Evolutionary conservation across 306 rosid species (phyloP).

Genomic region (Malus orientalis): DNA sequence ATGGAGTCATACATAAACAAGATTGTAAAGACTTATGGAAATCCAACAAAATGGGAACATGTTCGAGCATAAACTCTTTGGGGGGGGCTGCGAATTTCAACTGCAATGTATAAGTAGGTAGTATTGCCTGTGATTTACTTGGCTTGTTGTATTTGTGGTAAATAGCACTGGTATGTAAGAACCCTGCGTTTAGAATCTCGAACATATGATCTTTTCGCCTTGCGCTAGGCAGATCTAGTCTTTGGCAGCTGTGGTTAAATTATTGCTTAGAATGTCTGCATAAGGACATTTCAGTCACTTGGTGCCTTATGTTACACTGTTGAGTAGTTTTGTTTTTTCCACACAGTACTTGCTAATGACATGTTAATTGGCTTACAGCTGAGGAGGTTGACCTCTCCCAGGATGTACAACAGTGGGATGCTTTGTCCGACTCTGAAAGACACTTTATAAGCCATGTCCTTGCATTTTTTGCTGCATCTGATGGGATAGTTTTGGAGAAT

Average conservation of each 20-base stretch:
- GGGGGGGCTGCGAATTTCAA: not conserved
- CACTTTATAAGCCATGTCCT: conserved; percentile 70
- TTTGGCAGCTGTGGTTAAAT: not conserved
- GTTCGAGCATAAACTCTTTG: not conserved
- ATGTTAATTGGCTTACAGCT: conserved; percentile 40
- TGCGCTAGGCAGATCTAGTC: not conserved
- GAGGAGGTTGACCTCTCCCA: conserved; percentile 89
- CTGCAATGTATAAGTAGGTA: not conserved
- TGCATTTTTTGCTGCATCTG: conserved; percentile 91
- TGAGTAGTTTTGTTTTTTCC: not conserved
- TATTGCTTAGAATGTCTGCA: not conserved
- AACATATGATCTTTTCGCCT: not conserved
- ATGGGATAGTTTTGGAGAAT: conserved; percentile 86
- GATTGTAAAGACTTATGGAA: not conserved
- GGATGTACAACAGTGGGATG: conserved; percentile 68
- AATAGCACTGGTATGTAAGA: not conserved
- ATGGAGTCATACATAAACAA: not conserved
- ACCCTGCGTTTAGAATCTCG: not conserved
- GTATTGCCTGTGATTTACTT: not conserved
- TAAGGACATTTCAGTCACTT: not conserved
- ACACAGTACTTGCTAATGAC: conserved; percentile 13
- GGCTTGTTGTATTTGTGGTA: not conserved
- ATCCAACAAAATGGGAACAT: not conserved
- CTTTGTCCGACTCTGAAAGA: conserved; percentile 66
- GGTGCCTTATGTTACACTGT: not conserved